phyloP scores from a whole-genome alignment of 140 eudicot species.

The Senecio squalidus region DNA sequence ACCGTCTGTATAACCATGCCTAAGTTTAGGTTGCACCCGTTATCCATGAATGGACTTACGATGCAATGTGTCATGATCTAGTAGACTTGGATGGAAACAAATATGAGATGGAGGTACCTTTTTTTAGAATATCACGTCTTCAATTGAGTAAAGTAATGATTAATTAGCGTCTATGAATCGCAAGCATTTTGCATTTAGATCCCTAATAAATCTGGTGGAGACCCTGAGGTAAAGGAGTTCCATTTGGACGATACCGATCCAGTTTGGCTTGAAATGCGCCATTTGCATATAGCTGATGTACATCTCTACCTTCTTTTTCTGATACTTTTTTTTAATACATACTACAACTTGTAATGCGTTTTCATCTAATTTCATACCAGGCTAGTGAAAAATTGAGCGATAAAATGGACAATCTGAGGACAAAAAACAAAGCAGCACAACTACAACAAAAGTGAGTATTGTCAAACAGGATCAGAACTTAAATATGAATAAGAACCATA shows the following conservation, averaged over 20 bases:
- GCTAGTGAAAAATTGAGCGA: slow-evolving; percentile 85
- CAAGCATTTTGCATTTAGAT: slow-evolving; percentile 33
- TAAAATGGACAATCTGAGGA: slow-evolving; percentile 70
- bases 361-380: slow-evolving; percentile 38
- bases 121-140: not conserved
- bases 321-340: not conserved
- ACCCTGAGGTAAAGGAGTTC: slow-evolving; percentile 73
- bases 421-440: slow-evolving; percentile 90
- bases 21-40: slow-evolving; percentile 81
- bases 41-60: slow-evolving; percentile 98
- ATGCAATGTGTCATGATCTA: slow-evolving; percentile 98
- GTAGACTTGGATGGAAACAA: slow-evolving; percentile 90
- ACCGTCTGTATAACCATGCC: slow-evolving; percentile 4
- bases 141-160: not conserved
- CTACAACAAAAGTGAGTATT: slow-evolving; percentile 74
- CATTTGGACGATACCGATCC: slow-evolving; percentile 85
- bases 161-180: slow-evolving; percentile 3
- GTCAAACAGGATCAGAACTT: no score
- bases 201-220: slow-evolving; percentile 83
- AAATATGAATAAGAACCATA: no score
- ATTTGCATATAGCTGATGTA: slow-evolving; percentile 94
- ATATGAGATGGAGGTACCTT: slow-evolving; percentile 70
- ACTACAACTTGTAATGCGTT: slow-evolving; percentile 11
- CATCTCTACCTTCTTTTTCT: slow-evolving; percentile 13
- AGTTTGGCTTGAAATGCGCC: slow-evolving; percentile 94